Percentiles rank a stretch among this genome's conserved stretches.
phyloP scores from a whole-genome alignment of 1,284 basidiomycete species.

The Malassezia sp. region DNA sequence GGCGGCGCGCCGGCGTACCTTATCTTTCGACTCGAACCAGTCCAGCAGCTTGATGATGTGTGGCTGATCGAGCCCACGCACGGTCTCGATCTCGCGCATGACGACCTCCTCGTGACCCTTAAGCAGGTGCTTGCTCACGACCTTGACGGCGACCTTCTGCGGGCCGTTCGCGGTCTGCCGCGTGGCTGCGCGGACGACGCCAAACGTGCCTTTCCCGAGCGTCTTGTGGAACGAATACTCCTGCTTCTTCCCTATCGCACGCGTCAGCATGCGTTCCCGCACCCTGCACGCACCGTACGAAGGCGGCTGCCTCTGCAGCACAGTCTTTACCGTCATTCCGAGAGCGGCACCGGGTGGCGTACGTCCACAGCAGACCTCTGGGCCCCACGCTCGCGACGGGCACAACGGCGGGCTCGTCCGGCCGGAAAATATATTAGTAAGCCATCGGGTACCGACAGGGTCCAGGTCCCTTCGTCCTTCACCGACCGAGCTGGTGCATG shows the following conservation, averaged over 20 bases:
- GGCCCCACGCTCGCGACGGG: too few species aligned
- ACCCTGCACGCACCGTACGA: slow-evolving; percentile 7
- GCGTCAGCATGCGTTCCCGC: too few species aligned
- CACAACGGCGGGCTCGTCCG: neutral
- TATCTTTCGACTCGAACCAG: slow-evolving; percentile 46
- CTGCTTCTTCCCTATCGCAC: slow-evolving; percentile 43
- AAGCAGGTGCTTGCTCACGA: slow-evolving; percentile 40
- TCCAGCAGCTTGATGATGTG: slow-evolving; percentile 53
- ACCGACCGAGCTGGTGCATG: too few species aligned
- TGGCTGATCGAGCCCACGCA: slow-evolving; percentile 41
- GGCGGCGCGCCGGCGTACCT: slow-evolving; percentile 14
- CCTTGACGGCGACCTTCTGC: slow-evolving; percentile 40
- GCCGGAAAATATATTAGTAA: too few species aligned
- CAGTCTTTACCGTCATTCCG: neutral
- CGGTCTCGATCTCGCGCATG: slow-evolving; percentile 42
- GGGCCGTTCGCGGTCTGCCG: slow-evolving; percentile 15
- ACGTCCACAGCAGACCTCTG: too few species aligned
- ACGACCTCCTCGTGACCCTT: slow-evolving; percentile 41
- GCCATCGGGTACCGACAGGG: too few species aligned
- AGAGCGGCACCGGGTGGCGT: neutral
- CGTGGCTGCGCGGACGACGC: slow-evolving; percentile 31
- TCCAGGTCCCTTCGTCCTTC: too few species aligned
- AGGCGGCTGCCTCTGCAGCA: slow-evolving; percentile 7
- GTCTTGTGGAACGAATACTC: slow-evolving; percentile 44
- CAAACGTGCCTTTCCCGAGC: slow-evolving; percentile 42